Base-by-base conservation (phyloP, 2,329 filamentous ascomycete genomes). In the Penicillium sp. region DNA sequence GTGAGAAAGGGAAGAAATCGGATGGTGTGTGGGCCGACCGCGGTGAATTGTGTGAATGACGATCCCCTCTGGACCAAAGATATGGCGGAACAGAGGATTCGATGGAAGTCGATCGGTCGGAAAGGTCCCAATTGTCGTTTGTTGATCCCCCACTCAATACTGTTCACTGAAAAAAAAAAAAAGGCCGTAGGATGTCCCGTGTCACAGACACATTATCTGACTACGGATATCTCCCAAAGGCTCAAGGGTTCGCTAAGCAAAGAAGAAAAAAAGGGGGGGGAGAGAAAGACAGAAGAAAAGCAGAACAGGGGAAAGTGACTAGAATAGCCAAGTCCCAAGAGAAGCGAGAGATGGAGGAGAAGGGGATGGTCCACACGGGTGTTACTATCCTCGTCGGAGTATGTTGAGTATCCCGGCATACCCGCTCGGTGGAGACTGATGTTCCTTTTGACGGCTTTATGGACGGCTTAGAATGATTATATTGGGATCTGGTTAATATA, bases 351-450 rank as follows among this genome's bases (percentile, higher is more conserved):
- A 49, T 16, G 26, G 53, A 53, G 55, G 53, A 53, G 51, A 57
- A 51, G 53, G 57, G 51, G 55, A 55, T 53, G 57, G 34, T 52
- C 35, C 47, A 55, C 44, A 56, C 59, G 59, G 59, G 57, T 27
- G 32, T 29, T 34, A 48, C 53, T 49, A 46, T 56, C 51, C 51
- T 57, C 47, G 34, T 40, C 56, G 56, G 52, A 55, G 51, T 14
- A 55, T 56, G 46, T 57, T 46, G 47, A 49, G 42, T 40, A 39
- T 60, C 52, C 60, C 61, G 59, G 47, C 56, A 61, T 57, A 59
- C 56, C 61, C 59, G 61, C 57, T 51, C 18, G 39, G 61, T 64
- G 62, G 61, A 55, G 43, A 58, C 56, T 43, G 44, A 30, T 41
- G 41, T 49, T 48, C 53, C 47, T 47, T 54, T 36, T 53, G 53